phyloP scores from a whole-genome alignment of 2,329 filamentous ascomycete species.

The Calonectria montana region DNA sequence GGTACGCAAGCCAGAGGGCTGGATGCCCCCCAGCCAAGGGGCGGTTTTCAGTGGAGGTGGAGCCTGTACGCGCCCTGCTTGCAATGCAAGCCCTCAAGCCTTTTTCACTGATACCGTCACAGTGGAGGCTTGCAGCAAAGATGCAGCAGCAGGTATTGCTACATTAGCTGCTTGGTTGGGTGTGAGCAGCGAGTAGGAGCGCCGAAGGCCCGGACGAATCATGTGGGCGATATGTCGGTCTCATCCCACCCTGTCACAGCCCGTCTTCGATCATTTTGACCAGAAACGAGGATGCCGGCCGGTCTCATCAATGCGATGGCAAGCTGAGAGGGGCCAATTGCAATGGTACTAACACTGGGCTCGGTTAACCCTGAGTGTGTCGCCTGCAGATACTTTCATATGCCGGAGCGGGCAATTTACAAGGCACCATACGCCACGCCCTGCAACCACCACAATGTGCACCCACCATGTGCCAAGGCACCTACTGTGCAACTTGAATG shows the following conservation, averaged over 20 bases:
- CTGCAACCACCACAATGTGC: not conserved
- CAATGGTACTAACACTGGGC: not conserved
- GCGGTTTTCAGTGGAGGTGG: slow-evolving; percentile 15
- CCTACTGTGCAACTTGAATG: not conserved
- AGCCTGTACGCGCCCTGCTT: slow-evolving; percentile 13
- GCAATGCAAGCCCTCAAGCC: slow-evolving; percentile 19
- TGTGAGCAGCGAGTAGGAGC: not conserved
- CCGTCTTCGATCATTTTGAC: slow-evolving; percentile 1
- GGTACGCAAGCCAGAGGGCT: slow-evolving; percentile 3
- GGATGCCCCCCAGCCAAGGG: not conserved
- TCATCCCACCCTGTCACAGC: slow-evolving; percentile 6
- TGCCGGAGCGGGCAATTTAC: slow-evolving; percentile 22
- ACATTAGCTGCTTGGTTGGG: slow-evolving; percentile 13
- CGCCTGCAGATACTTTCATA: slow-evolving; percentile 6
- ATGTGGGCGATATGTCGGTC: not conserved
- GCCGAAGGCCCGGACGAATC: not conserved
- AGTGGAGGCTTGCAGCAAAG: not conserved
- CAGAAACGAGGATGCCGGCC: slow-evolving; percentile 10
- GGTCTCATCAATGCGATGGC: slow-evolving; percentile 23
- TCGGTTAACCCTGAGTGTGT: slow-evolving; percentile 4
- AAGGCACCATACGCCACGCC: slow-evolving; percentile 20
- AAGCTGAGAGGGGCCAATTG: slow-evolving; percentile 2
- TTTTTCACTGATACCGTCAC: not conserved
- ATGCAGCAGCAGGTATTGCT: not conserved
- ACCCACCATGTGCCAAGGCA: slow-evolving; percentile 12